Conservation (phyloP, 2,329 filamentous ascomycete species). For the Neonectria magnoliae region DNA sequence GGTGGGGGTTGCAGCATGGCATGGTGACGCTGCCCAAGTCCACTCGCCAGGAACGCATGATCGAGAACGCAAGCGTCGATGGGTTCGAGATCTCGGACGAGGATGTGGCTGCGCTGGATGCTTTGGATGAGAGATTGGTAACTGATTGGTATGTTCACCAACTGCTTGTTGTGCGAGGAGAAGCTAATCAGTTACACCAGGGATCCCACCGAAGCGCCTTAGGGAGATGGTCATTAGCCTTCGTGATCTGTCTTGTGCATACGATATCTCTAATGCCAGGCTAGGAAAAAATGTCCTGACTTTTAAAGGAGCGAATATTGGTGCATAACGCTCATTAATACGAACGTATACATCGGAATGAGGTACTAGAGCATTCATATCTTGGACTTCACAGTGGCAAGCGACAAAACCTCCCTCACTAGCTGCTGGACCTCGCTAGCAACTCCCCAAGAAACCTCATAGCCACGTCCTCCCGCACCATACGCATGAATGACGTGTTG, state of each 20-base stretch:
- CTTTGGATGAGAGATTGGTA: constrained; percentile 76
- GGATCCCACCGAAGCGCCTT: constrained; percentile 46
- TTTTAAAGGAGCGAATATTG: background rate
- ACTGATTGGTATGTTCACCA: constrained; percentile 65
- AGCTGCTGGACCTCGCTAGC: constrained; percentile 56
- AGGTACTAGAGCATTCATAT: constrained; percentile 10
- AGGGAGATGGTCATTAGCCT: background rate
- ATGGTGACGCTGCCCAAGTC: constrained; percentile 81
- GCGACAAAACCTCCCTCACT: constrained; percentile 20
- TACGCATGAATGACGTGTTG: constrained; percentile 63
- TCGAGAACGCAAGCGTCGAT: constrained; percentile 71
- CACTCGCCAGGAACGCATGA: constrained; percentile 67
- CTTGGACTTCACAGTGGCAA: constrained; percentile 1
- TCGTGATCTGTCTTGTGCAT: background rate
- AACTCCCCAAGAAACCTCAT: constrained; percentile 69
- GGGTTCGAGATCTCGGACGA: constrained; percentile 68
- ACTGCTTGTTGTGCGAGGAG: background rate
- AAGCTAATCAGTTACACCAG: constrained; percentile 27
- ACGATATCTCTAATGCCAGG: background rate
- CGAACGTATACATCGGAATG: background rate
- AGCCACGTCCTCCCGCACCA: constrained; percentile 69
- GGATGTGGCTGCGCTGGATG: constrained; percentile 72
- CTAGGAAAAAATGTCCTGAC: background rate
- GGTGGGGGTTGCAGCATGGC: constrained; percentile 81
- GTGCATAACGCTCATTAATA: background rate